Percentiles rank a stretch among this genome's conserved stretches.
These are phyloP conservation scores for Saururus chinensis DNA, from an alignment of 164 flowering plant species.

Conservation along the genomic window DNA sequence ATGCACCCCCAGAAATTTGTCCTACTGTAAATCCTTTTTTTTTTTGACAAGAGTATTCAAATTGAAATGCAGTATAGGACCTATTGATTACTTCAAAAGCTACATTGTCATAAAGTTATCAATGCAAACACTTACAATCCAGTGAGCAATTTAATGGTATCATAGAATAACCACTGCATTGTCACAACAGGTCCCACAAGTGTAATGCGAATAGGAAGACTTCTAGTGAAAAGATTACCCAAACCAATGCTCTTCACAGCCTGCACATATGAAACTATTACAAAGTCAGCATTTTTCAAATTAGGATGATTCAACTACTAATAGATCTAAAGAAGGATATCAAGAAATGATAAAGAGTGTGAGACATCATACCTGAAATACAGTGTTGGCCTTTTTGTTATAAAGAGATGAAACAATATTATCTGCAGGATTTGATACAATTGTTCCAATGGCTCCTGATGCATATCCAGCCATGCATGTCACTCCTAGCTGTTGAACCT, in stretches of 20 bases:
- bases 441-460: conserved; percentile 67
- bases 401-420: conserved; percentile 68
- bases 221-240: conserved; percentile 66
- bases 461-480: conserved; percentile 86
- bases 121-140: conserved; percentile 52
- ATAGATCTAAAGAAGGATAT: background rate
- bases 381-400: conserved; percentile 48
- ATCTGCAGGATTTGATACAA: conserved; percentile 84
- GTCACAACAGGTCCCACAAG: conserved; percentile 80
- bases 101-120: background rate
- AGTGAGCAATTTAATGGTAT: conserved; percentile 60
- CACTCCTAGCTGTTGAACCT: conserved; percentile 72
- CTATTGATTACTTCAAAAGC: too few relatives aligned
- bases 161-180: conserved; percentile 82
- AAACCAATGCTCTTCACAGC: conserved; percentile 71
- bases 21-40: too few relatives aligned
- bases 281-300: too few relatives aligned
- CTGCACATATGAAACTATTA: conserved; percentile 22
- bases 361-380: conserved; percentile 35
- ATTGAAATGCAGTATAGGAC: background rate
- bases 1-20: too few relatives aligned
- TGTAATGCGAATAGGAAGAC: conserved; percentile 67
- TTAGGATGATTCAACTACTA: background rate
- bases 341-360: background rate
- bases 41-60: too few relatives aligned